Base-by-base conservation (phyloP, 768 basidiomycete genomes). In the Sporobolomyces roseus region DNA sequence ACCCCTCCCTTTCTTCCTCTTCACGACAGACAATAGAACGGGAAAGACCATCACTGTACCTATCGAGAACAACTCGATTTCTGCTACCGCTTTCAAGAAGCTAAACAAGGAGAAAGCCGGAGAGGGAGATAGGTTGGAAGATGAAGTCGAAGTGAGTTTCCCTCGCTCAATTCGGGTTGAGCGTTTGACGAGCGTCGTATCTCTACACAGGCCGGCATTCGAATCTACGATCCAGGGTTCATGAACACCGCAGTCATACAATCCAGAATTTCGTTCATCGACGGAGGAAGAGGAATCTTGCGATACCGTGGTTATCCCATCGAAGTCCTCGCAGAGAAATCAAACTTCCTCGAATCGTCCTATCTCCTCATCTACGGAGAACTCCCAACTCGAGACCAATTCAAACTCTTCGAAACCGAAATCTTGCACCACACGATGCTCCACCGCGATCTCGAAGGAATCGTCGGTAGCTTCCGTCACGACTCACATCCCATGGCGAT, bases 401-500 rank as follows among this genome's bases (percentile, higher is more conserved):
- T 83, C 74, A 78, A 80, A 36, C 76, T 83, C 50, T 94, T 91
- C 72, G 82, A 88, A 72, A 79, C 78, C 50, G 92, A 94, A 78
- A 84, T 93, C 43, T 81, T 90, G 79, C 87, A 88, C 65, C 92
- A 94, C 74, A 83, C 84, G 25, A 73, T 61, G 50, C 60, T 65
- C 25, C 67, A 72, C 63, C 63, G 71, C 38, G 71, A 72, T 25
- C 16, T 72, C 12, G 54, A 56, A 9, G 50, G 65, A 25, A 65
- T 72, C 58, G 23, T 71, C 54, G 63, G 63, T 41, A 83, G 86
- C 32, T 88, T 88, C 64, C 89, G 90, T 56, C 91, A 91, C 76
- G 91, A 93, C 69, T 88, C 91, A 1, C 91, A 93, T 75, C 91
- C 91, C 0, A 93, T 92, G 63, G n/a, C 89, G 25, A 92, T 93